Percentiles rank a stretch among this genome's conserved stretches.
Evolutionary conservation across 1,284 basidiomycete genomes (phyloP).

Genomic region (Irpex rosettiformis): DNA sequence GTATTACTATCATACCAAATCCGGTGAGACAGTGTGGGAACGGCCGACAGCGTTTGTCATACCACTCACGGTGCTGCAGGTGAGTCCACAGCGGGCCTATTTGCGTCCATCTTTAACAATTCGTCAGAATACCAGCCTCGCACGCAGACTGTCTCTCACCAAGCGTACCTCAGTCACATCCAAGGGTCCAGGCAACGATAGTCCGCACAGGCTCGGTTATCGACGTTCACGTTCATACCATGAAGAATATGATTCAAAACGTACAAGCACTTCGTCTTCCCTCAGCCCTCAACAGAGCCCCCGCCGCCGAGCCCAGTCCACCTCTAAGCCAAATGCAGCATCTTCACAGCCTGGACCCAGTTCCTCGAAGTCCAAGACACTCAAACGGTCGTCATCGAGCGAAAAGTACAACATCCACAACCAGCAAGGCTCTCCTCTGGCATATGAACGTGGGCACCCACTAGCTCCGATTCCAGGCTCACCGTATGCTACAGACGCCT

Average conservation of each 20-base stretch:
- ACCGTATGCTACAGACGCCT: conserved; percentile 49
- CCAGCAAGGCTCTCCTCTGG: conserved; percentile 23
- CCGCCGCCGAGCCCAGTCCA: conserved; percentile 23
- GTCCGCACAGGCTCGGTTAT: conserved; percentile 22
- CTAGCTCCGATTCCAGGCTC: conserved; percentile 62
- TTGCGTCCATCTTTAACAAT: conserved; percentile 3
- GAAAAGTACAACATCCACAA: conserved; percentile 15
- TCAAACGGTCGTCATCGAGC: conserved; percentile 6
- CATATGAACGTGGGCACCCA: conserved; percentile 33
- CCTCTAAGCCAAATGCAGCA: conserved; percentile 16
- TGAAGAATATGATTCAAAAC: conserved; percentile 19
- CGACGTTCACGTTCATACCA: conserved; percentile 25
- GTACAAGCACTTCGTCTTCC: conserved; percentile 29
- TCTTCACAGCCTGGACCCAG: conserved; percentile 18
- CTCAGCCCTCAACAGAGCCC: conserved; percentile 31
- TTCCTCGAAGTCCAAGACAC: conserved; percentile 14
- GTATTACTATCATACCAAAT: conserved; percentile 92
- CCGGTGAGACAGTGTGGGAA: conserved; percentile 87
- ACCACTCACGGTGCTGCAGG: conserved; percentile 85
- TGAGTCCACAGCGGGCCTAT: conserved; percentile 26
- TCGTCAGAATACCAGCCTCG: conserved; percentile 67
- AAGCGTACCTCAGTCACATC: conserved; percentile 16
- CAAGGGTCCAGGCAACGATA: conserved; percentile 11
- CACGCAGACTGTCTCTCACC: conserved; percentile 51
- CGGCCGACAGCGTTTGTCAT: conserved; percentile 88